Base-by-base conservation (phyloP, 441 rosid species). In the Codiaeum variegatum region DNA sequence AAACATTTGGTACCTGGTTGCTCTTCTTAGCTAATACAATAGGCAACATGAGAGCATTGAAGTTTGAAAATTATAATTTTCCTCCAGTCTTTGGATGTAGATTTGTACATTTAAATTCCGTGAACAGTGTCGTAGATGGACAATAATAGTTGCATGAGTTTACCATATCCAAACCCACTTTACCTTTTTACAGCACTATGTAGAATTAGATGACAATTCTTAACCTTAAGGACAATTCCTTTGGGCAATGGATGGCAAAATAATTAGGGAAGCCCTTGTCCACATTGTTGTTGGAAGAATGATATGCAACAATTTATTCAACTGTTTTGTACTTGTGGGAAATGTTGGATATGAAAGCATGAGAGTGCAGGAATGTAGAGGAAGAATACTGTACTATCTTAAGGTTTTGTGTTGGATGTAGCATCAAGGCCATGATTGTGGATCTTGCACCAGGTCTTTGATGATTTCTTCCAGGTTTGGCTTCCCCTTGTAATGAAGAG, bases 91-190 rank as follows among this genome's bases (percentile, higher is more conserved):
- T n/a, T 18, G 26, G 32, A 19, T 51, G 19, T 21, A 29, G 32
- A 68, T 36, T 32, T 42, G 5, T 52, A 58, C 66, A 16, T 26
- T 36, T 9, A 58, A 58, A 18, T 59, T 49, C 40, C 29, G 47
- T 36, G 34, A 46, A 29, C 42, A 21, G 51, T 65, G 58, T 46
- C 65, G 67, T 62, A 24, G 28, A 42, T 38, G 28, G 47, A 46
- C 9, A 46, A 69, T 16, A 60, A 66, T 51, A 66, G 49, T 59
- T 61, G 6, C 32, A 26, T 70, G 58, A 59, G 18, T 29, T 70
- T 54, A 28, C 66, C 26, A 29, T 12, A n/a, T 1, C 59, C 61
- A 55, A 8, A 51, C 31, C 12, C 31, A 51, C 10, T 2, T 28
- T 23, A 62, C 23, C 34, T 44, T 65, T 31, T 46, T 16, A 66